Evolutionary conservation across 2,329 filamentous ascomycete genomes (phyloP), one percentile per base, ranked within the genome.

Genomic region (Akanthomyces lecanii): DNA sequence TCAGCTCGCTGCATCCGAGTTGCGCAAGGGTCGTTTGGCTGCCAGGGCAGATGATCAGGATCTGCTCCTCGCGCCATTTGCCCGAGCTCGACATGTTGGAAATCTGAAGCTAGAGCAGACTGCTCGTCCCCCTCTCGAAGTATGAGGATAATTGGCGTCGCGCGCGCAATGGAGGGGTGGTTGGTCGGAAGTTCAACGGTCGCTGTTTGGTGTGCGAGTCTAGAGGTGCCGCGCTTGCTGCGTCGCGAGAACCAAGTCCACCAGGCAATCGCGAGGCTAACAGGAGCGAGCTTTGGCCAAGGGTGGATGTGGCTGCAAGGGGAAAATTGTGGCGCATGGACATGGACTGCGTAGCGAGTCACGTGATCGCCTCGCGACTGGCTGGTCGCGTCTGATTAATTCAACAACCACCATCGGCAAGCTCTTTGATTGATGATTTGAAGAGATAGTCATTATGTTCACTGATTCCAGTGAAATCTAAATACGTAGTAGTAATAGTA

Each of bases 11-110:
- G 69, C 95, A 89, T 58, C 93, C 93, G 47, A 97, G 85, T 82
- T 97, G 92, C 68, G 92, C 93, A 79, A 96, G 86, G 64, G 92
- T 97, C 67, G 89, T 94, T 77, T 90, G 88, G 74, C 92, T 97
- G 72, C 93, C 93, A 40, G 90, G 89, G 75, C 88, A 89, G 77
- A 93, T 87, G 74, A 93, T 76, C 71, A 87, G 82, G 71, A 86
- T 77, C 79, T 86, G 84, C 74, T 87, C 84, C 78, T 87, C 84
- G 75, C 82, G 82, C 81, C 82, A 87, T 76, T 86, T 86, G 71
- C 79, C 81, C 69, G 82, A 81, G 73, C 75, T 78, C 67, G 84
- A 81, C 84, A 86, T 87, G 60, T 65, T 75, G 70, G 23, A 45
- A 42, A 30, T 47, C 4, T n/a, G 38, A 47, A 33, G 33, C 25